Evolutionary conservation across 345 rosid species (phyloP).

Genomic region (Viola odorata): DNA sequence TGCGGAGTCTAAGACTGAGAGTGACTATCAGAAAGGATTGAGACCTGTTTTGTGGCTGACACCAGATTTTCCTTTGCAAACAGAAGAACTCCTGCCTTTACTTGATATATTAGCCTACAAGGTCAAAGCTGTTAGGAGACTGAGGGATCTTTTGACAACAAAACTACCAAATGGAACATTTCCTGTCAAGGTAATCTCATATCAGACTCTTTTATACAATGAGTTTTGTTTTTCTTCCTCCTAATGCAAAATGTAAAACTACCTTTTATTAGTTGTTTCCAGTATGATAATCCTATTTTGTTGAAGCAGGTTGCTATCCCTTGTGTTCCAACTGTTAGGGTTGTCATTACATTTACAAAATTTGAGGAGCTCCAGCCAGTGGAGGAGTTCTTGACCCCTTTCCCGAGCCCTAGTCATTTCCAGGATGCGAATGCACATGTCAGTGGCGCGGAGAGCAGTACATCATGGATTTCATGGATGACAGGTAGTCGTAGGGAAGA

Average conservation of each 20-base stretch:
- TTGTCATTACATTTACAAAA: conserved; percentile 88
- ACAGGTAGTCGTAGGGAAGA: conserved; percentile 70
- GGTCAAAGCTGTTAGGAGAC: conserved; percentile 93
- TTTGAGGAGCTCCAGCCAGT: conserved; percentile 85
- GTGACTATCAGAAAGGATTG: conserved; percentile 87
- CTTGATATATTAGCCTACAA: conserved; percentile 96
- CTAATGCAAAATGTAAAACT: too few relatives aligned
- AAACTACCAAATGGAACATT: conserved; percentile 90
- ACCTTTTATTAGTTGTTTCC: too few relatives aligned
- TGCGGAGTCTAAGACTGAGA: conserved; percentile 64
- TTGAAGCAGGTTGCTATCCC: conserved; percentile 84
- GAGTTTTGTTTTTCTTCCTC: conserved; percentile 7
- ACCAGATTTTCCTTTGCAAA: conserved; percentile 85
- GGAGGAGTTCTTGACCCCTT: conserved; percentile 86
- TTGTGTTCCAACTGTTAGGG: conserved; percentile 84
- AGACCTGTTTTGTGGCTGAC: conserved; percentile 96
- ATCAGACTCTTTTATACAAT: background rate
- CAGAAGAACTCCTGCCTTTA: conserved; percentile 88
- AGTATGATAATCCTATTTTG: background rate
- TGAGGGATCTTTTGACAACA: conserved; percentile 96
- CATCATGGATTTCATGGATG: conserved; percentile 99
- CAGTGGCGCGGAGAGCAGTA: conserved; percentile 55
- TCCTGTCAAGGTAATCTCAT: conserved; percentile 78
- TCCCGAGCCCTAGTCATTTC: conserved; percentile 82
- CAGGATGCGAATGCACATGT: conserved; percentile 62